Percentiles rank a stretch among this genome's conserved stretches.
These are phyloP conservation scores for Pseudomassariella vexata DNA, from an alignment of 2,329 filamentous ascomycete species.

Conservation along the genomic window DNA sequence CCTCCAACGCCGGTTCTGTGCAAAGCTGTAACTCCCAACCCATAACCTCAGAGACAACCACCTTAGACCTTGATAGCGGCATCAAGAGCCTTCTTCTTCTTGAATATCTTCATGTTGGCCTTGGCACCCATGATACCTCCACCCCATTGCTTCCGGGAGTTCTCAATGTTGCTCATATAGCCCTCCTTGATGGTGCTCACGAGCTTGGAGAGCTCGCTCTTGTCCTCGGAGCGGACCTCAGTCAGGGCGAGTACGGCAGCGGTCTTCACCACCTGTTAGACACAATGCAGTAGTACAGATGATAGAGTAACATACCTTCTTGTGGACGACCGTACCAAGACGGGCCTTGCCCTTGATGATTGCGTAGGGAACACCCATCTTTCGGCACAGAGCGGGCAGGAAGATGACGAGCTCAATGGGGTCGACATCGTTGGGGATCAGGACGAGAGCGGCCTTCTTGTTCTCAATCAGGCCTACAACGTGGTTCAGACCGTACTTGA, in stretches of 20 bases:
- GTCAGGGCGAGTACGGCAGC: constrained; percentile 93
- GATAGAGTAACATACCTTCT: constrained; percentile 66
- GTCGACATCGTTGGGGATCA: constrained; percentile 99
- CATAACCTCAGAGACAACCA: constrained; percentile 19
- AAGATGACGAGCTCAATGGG: constrained; percentile 99
- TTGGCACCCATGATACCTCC: constrained; percentile 99
- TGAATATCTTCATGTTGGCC: constrained; percentile 70
- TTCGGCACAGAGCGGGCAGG: constrained; percentile 97
- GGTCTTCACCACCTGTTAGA: too few species aligned
- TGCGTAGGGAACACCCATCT: constrained; percentile 99
- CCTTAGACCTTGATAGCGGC: constrained; percentile 92
- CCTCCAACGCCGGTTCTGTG: constrained; percentile 29
- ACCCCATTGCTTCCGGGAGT: constrained; percentile 89
- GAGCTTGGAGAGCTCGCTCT: constrained; percentile 96
- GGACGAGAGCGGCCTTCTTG: constrained; percentile 98
- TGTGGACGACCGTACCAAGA: constrained; percentile 98
- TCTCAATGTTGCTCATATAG: constrained; percentile 93
- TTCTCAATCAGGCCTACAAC: constrained; percentile 96
- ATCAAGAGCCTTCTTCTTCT: constrained; percentile 94
- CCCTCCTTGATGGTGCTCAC: constrained; percentile 95
- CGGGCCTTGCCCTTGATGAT: constrained; percentile 99
- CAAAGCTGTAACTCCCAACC: constrained; percentile 26
- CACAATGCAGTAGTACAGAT: not conserved
- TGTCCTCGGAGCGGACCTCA: constrained; percentile 97
- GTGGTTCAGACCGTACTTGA: constrained; percentile 99